Conservation (phyloP, 129 eudicot species). For the Lactuca sativa region DNA sequence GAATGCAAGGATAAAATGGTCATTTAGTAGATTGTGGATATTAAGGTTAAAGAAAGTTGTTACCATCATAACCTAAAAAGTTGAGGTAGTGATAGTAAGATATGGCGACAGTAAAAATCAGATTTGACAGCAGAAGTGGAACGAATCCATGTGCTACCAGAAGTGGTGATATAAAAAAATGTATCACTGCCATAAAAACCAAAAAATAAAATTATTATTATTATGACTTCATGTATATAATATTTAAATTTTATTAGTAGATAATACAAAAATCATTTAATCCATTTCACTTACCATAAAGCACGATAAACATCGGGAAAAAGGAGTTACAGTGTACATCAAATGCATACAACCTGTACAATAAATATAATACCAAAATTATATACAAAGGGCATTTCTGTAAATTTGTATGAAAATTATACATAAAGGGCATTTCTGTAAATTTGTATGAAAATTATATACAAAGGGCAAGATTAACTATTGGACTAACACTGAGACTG, state of each 20-base stretch:
- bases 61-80: conserved; percentile 94
- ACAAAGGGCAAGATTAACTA: no score
- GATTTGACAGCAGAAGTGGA: conserved; percentile 82
- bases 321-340: conserved; percentile 99
- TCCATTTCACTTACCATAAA: conserved; percentile 59
- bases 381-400: neutral
- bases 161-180: conserved; percentile 89
- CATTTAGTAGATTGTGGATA: no score
- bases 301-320: conserved; percentile 93
- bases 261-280: conserved; percentile 1
- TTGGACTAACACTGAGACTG: no score
- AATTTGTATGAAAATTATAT: no score
- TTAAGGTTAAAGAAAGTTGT: conserved; percentile 21
- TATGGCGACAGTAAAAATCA: conserved; percentile 76
- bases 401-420: no score
- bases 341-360: conserved; percentile 95
- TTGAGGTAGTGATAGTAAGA: conserved; percentile 98
- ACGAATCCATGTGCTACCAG: conserved; percentile 90
- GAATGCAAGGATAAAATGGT: neutral
- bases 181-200: conserved; percentile 64
- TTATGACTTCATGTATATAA: neutral
- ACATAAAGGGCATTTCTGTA: no score
- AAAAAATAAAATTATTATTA: neutral
- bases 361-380: conserved; percentile 11
- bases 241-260: conserved; percentile 12